Evolutionary conservation across 1,284 basidiomycete species (phyloP), one percentile per base, ranked within the genome.

Genomic region (Stygiomarasmius scandens): DNA sequence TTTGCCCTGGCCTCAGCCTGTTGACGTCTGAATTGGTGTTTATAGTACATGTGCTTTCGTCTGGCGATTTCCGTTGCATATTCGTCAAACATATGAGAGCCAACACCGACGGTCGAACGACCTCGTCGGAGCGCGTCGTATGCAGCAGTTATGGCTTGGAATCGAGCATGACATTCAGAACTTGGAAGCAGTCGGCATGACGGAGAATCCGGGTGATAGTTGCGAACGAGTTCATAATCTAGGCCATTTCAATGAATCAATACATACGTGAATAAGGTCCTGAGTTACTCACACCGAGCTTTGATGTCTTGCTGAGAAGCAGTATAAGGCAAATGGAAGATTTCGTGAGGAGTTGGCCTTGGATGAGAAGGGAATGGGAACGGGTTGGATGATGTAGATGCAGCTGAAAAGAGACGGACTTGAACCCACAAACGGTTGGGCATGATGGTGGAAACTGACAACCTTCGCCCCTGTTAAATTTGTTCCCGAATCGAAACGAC

Each of bases 171-270:
- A 12, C 76, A 74, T 34, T 75, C 66, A 9, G 68, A 58, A 1
- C 75, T 59, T 11, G 76, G 61, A 8, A 78, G 54, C 44, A 62
- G 59, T 24, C 73, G 70, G 23, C 66, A 68, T 1, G 61, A 64
- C 2, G 71, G 69, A 3, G 74, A 72, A 58, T 84, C 82, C 8
- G 82, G 81, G 60, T 83, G 82, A 63, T 83, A 75, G 49, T 72
- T 62, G n/a, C 79, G 78, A 43, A 80, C 82, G 41, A 83, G 77
- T 36, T 84, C 80, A 60, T 80, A 83, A 63, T 83, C 82, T 84
- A 60, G 29, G 41, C 8, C 29, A 46, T 19, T 41, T 41, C 38
- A 41, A 41, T 41, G 38, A 41, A 4, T 4, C 38, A 52, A 49
- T 20, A 48, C 45, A 20, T 20, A 45, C 47, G 12, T 57, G 22